A percentile compares a stretch with the other conserved stretches of the same genome.
Evolutionary conservation across 2,329 filamentous ascomycete species (phyloP).

Genomic region (Colletotrichum destructivum): DNA sequence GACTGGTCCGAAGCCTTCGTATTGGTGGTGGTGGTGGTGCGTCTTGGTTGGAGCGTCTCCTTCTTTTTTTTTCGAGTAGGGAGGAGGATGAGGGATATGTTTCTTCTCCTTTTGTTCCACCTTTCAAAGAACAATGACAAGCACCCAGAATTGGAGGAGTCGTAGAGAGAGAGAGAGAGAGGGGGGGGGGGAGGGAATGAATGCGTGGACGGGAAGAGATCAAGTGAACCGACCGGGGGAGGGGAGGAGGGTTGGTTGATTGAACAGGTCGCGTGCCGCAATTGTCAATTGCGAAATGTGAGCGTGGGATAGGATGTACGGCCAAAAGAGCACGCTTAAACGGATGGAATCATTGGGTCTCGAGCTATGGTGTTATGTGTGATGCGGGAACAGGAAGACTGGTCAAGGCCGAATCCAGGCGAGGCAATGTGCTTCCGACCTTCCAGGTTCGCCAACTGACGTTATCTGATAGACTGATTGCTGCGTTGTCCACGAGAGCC

Average conservation of each 20-base stretch:
- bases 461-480: slow-evolving; percentile 21
- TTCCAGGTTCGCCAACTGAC: slow-evolving; percentile 7
- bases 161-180: background rate
- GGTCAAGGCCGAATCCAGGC: background rate
- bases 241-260: background rate
- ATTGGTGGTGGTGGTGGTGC: background rate
- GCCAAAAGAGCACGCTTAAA: background rate
- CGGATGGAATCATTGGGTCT: background rate
- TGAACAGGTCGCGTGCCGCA: slow-evolving; percentile 32
- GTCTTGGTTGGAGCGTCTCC: background rate
- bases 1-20: background rate
- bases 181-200: background rate
- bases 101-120: background rate
- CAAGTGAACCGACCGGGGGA: background rate
- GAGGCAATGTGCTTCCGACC: background rate
- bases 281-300: slow-evolving; percentile 32
- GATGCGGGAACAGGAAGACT: background rate
- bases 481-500: background rate
- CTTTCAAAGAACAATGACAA: background rate
- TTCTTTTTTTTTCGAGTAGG: background rate
- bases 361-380: background rate
- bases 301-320: background rate
- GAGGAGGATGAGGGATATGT: background rate
- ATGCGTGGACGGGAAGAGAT: slow-evolving; percentile 5
- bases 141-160: background rate